Conservation (phyloP, 2,329 filamentous ascomycete species). For the Torrubiellomyces zombiae region DNA sequence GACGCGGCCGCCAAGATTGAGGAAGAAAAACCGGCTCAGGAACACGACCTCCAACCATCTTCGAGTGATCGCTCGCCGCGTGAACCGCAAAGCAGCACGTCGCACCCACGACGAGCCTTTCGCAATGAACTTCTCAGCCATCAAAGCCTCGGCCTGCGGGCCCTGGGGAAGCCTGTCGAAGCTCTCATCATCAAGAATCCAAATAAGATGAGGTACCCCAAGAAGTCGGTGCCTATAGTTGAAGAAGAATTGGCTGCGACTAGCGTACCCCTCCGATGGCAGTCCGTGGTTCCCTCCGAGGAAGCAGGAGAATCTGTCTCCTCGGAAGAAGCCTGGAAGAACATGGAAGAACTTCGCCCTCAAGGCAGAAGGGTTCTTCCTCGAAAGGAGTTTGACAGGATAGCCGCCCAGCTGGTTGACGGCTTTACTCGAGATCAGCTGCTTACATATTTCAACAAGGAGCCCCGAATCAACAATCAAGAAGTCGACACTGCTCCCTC, state of each 20-base stretch:
- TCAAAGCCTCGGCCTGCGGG: slow-evolving; percentile 13
- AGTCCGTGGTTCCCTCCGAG: slow-evolving; percentile 12
- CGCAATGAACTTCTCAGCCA: slow-evolving; percentile 13
- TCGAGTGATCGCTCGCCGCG: too few relatives aligned
- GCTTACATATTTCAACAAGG: slow-evolving; percentile 19
- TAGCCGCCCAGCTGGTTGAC: slow-evolving; percentile 19
- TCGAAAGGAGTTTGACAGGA: slow-evolving; percentile 21
- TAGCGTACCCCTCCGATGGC: slow-evolving; percentile 12
- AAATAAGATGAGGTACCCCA: slow-evolving; percentile 11
- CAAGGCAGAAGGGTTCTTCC: slow-evolving; percentile 19
- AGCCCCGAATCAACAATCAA: slow-evolving; percentile 1
- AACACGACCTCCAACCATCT: too few relatives aligned
- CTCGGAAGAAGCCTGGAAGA: slow-evolving; percentile 20
- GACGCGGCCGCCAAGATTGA: too few relatives aligned
- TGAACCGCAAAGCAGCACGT: too few relatives aligned
- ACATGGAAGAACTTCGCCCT: slow-evolving; percentile 33
- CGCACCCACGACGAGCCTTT: slow-evolving; percentile 3
- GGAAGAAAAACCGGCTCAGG: too few relatives aligned
- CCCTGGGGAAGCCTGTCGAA: slow-evolving; percentile 20
- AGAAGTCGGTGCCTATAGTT: slow-evolving; percentile 5
- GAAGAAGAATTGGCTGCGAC: slow-evolving; percentile 6
- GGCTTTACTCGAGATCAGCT: slow-evolving; percentile 34
- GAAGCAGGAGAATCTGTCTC: slow-evolving; percentile 10
- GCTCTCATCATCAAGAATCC: slow-evolving; percentile 30
- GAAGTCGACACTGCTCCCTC: slow-evolving; percentile 1